Base-by-base conservation (phyloP, 306 rosid species). In the Gynostemma pentaphyllum region DNA sequence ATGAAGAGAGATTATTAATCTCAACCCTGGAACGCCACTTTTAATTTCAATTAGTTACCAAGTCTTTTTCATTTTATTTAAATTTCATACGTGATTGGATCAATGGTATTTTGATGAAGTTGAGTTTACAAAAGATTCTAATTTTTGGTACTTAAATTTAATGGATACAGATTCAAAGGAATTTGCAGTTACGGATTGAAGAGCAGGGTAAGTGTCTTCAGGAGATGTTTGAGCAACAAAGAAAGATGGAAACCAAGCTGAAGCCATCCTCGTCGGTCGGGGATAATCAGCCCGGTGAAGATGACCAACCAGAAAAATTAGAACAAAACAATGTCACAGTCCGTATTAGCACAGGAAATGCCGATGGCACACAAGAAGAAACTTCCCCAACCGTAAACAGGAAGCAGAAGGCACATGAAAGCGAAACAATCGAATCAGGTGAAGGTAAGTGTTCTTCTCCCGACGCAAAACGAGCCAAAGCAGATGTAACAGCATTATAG, bases 151-250 rank as follows among this genome's bases (percentile, higher is more conserved):
- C n/a, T n/a, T n/a, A n/a, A n/a, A n/a, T 53, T 59, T 41, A 46
- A 37, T 26, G 3, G 61, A 64, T 44, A 37, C 81, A 92, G 99
- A 76, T 73, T 53, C 99, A 92, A 82, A 86, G 90, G 68, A 88
- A 78, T 50, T 70, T 92, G 79, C 99, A 92, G 78, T 72, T 88
- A 69, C 78, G 87, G 75, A 81, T 92, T 71, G 99, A 92, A 77
- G 76, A 78, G 73, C 99, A 92, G 75, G 95, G 87, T 51, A 87
- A 86, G 74, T 70, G 60, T 68, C 90, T 92, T 49, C 84, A 82
- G 64, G 69, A 74, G 88, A 92, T 92, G 87, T 81, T 88, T 71
- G 95, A 92, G 83, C 75, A 86, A 19, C 98, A 86, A 40, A 81
- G 70, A 67, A 82, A 71, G 66, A 83, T 80, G 69, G 88, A 74